A percentile compares a stretch with the other conserved stretches of the same genome.
phyloP scores from a whole-genome alignment of 2,329 filamentous ascomycete species.

The Tolypocladium capitatum region DNA sequence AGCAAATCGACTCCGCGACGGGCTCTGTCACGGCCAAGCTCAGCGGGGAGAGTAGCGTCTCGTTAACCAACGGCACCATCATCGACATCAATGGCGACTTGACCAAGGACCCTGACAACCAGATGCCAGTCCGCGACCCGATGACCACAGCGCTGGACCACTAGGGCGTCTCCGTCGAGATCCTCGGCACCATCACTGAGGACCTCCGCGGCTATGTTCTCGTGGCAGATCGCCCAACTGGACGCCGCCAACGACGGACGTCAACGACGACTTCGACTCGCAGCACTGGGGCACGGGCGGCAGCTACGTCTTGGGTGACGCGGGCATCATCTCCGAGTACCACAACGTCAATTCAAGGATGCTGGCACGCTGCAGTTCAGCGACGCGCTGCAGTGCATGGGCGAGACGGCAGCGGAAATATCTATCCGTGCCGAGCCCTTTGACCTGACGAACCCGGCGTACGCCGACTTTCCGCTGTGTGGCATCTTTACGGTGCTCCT shows the following conservation, averaged over 20 bases:
- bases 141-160: not conserved
- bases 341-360: not conserved
- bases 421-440: not conserved
- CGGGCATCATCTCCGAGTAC: not conserved
- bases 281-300: slow-evolving; percentile 1
- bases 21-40: not conserved
- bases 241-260: not conserved
- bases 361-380: not conserved
- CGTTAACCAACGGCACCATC: not conserved
- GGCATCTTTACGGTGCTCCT: slow-evolving; percentile 2
- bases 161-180: not conserved
- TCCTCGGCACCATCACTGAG: not conserved
- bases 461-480: not conserved
- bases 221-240: slow-evolving; percentile 3
- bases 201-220: not conserved
- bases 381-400: not conserved
- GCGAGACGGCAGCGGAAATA: not conserved
- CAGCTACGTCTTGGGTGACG: not conserved
- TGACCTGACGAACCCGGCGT: not conserved
- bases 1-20: not conserved
- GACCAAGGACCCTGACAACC: not conserved
- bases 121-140: not conserved
- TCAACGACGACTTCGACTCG: not conserved
- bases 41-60: not conserved
- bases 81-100: slow-evolving; percentile 1